Conservation (phyloP, 306 rosid species). For the Geum urbanum region DNA sequence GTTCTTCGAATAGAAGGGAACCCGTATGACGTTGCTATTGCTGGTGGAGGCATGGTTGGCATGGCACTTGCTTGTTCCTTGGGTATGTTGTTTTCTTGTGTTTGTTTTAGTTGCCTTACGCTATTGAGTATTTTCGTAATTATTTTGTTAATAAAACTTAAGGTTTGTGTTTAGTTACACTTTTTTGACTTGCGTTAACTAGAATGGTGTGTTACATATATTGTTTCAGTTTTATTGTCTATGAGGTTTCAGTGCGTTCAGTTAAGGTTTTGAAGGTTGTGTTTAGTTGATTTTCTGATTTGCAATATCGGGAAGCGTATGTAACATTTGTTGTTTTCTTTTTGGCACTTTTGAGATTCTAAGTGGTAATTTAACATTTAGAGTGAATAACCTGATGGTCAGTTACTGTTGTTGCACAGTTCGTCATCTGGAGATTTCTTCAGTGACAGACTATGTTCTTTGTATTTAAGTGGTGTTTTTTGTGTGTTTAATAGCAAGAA, state of each 20-base stretch:
- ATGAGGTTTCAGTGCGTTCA: neutral
- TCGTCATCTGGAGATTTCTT: neutral
- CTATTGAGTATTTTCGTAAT: neutral
- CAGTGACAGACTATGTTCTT: neutral
- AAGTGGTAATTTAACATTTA: neutral
- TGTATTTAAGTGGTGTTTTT: slow-evolving; percentile 11
- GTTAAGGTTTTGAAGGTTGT: neutral
- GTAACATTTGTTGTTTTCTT: no score
- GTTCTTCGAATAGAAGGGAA: slow-evolving; percentile 25
- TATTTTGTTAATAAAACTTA: neutral
- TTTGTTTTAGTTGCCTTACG: slow-evolving; percentile 7
- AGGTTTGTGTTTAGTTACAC: neutral
- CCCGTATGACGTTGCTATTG: slow-evolving; percentile 88
- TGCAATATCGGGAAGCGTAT: neutral
- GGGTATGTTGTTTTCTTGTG: slow-evolving; percentile 51
- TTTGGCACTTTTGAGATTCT: neutral
- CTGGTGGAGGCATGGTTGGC: slow-evolving; percentile 99
- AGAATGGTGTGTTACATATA: neutral
- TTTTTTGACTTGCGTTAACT: neutral
- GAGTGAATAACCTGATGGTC: neutral
- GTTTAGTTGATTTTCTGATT: neutral
- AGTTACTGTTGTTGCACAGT: neutral
- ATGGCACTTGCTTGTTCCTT: slow-evolving; percentile 88
- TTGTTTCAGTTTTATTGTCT: neutral
- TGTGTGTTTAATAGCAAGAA: slow-evolving; percentile 57